phyloP scores from a whole-genome alignment of 2,329 filamentous ascomycete species.

The Epichloe festucae region DNA sequence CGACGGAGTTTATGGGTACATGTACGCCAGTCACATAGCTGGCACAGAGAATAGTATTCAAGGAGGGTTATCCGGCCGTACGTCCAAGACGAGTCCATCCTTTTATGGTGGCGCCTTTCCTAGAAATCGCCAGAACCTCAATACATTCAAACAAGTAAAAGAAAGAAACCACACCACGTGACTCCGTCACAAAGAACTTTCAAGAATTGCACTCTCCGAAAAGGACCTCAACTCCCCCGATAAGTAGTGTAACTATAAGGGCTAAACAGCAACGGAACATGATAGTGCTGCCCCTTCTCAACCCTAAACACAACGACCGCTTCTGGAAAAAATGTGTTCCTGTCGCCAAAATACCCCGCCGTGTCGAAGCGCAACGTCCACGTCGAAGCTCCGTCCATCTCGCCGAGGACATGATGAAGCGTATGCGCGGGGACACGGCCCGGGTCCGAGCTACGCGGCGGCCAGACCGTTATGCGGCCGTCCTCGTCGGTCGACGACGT shows the following conservation, averaged over 20 bases:
- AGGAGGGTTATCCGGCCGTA: no score
- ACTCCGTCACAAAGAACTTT: no score
- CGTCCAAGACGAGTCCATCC: no score
- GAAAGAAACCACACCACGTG: no score
- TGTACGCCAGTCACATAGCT: no score
- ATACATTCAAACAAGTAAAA: no score
- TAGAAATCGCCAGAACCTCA: no score
- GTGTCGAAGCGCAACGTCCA: slow-evolving; percentile 66
- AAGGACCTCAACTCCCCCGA: slow-evolving; percentile 46
- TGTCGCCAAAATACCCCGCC: slow-evolving; percentile 54
- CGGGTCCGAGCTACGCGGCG: slow-evolving; percentile 38
- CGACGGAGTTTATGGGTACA: slow-evolving; percentile 10
- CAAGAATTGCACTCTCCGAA: no score
- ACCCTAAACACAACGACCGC: slow-evolving; percentile 42
- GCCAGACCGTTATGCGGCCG: slow-evolving; percentile 61
- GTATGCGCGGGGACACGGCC: slow-evolving; percentile 46
- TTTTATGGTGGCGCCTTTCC: no score
- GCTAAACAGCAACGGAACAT: slow-evolving; percentile 65
- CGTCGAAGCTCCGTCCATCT: slow-evolving; percentile 31
- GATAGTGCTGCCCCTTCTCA: slow-evolving; percentile 52
- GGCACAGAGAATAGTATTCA: no score
- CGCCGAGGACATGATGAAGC: slow-evolving; percentile 40
- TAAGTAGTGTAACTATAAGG: slow-evolving; percentile 78
- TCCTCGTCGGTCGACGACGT: slow-evolving; percentile 61
- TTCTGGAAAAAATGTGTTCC: slow-evolving; percentile 48